These are phyloP conservation scores for Ramularia endophylla DNA, from an alignment of 2,329 filamentous ascomycete species.

Conservation along the genomic window DNA sequence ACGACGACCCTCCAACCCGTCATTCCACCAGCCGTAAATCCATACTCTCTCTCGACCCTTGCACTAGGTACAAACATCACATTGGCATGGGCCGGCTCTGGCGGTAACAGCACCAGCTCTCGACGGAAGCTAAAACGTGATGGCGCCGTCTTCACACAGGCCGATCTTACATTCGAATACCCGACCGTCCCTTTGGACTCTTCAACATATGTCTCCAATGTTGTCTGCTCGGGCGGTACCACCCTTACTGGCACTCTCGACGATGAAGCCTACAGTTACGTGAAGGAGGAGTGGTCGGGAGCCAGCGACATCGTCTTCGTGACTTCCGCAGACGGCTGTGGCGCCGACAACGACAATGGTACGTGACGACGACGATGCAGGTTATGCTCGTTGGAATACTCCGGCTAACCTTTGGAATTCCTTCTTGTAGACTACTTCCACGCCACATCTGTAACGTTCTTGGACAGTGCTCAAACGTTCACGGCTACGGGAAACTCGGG, in stretches of 20 bases:
- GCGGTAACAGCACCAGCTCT: too few relatives aligned
- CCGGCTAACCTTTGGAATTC: too few relatives aligned
- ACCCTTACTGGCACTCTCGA: slow-evolving; percentile 5
- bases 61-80: too few relatives aligned
- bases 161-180: slow-evolving; percentile 1
- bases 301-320: slow-evolving; percentile 7
- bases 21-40: too few relatives aligned
- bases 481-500: slow-evolving; percentile 2
- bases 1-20: too few relatives aligned
- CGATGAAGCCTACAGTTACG: slow-evolving; percentile 7
- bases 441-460: slow-evolving; percentile 7
- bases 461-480: slow-evolving; percentile 4
- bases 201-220: slow-evolving; percentile 6
- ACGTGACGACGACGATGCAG: too few relatives aligned
- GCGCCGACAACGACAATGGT: slow-evolving; percentile 2
- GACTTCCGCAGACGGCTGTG: slow-evolving; percentile 9
- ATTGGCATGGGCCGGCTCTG: too few relatives aligned
- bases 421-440: slow-evolving; percentile 10
- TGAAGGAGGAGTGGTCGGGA: slow-evolving; percentile 3
- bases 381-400: too few relatives aligned
- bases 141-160: background rate
- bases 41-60: too few relatives aligned
- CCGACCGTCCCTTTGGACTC: slow-evolving; percentile 7
- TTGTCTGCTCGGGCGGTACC: slow-evolving; percentile 4
- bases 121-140: too few relatives aligned